Evolutionary conservation across 352 stramenopile genomes (phyloP).

Genomic region (Pythium graminicola): DNA sequence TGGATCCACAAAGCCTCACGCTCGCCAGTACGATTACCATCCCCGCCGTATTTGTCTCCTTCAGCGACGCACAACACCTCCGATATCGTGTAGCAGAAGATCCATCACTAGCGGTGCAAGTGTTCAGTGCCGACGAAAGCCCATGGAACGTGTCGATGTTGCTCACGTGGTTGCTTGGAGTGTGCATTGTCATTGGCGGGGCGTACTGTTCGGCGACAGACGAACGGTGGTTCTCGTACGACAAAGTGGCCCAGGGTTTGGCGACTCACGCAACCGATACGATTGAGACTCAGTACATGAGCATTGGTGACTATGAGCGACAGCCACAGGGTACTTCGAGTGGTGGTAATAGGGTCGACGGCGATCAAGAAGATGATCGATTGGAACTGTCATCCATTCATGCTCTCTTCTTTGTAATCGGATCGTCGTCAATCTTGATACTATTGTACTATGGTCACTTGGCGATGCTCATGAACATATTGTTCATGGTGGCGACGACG

Average conservation of each 20-base stretch:
- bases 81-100: constrained; percentile 32
- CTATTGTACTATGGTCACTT: constrained; percentile 67
- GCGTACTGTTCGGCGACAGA: constrained; percentile 50
- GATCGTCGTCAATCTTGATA: constrained; percentile 45
- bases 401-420: constrained; percentile 48
- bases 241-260: constrained; percentile 17
- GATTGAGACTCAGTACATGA: constrained; percentile 18
- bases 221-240: constrained; percentile 23
- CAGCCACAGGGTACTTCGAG: neutral
- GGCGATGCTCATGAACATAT: constrained; percentile 41
- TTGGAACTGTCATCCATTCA: constrained; percentile 49
- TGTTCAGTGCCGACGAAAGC: constrained; percentile 39
- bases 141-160: constrained; percentile 54
- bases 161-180: constrained; percentile 54
- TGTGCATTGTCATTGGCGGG: constrained; percentile 47
- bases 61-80: constrained; percentile 46
- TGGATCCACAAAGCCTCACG: constrained; percentile 32
- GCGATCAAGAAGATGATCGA: constrained; percentile 7
- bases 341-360: neutral
- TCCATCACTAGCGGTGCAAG: constrained; percentile 35
- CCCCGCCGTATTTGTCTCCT: constrained; percentile 65
- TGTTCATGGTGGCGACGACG: constrained; percentile 39
- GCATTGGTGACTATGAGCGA: constrained; percentile 17
- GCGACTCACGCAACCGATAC: constrained; percentile 12
- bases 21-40: constrained; percentile 41